Evolutionary conservation across 345 rosid genomes (phyloP).

Genomic region (Moricandia arvensis): DNA sequence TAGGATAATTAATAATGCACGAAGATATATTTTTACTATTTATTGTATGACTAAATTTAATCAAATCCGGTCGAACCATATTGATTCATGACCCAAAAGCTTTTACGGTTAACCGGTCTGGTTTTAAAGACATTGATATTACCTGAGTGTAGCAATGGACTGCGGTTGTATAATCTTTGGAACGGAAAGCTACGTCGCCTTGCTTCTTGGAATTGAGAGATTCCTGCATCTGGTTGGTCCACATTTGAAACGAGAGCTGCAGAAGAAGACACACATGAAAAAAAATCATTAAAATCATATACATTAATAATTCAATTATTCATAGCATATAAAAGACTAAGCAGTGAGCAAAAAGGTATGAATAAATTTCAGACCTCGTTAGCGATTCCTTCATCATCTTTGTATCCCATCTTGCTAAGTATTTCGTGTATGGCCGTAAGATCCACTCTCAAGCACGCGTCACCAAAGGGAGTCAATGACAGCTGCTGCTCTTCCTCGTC

Average conservation of each 20-base stretch:
- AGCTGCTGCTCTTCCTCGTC: conserved; percentile 46
- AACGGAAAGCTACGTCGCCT: conserved; percentile 85
- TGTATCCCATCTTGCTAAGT: conserved; percentile 78
- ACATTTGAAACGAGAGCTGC: conserved; percentile 96
- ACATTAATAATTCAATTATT: not conserved
- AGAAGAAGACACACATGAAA: not conserved
- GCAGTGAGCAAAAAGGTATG: not conserved
- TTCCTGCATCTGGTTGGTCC: conserved; percentile 97
- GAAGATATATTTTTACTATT: too few relatives aligned
- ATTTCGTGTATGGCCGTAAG: conserved; percentile 94
- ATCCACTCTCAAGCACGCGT: conserved; percentile 83
- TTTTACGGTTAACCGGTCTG: too few relatives aligned
- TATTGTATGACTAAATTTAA: too few relatives aligned
- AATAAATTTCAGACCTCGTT: conserved; percentile 57
- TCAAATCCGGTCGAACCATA: too few relatives aligned
- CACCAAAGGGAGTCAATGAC: conserved; percentile 74
- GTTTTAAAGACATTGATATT: conserved; percentile 17
- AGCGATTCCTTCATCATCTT: conserved; percentile 95
- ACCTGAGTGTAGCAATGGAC: conserved; percentile 78
- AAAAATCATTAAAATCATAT: not conserved
- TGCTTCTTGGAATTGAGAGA: conserved; percentile 86
- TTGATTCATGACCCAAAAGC: too few relatives aligned
- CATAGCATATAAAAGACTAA: not conserved
- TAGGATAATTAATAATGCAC: too few relatives aligned
- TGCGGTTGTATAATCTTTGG: conserved; percentile 74